A percentile compares a stretch with the other conserved stretches of the same genome.
These are phyloP conservation scores for Cylindrotheca fusiformis DNA, from an alignment of 108 stramenopile species.

Conservation along the genomic window DNA sequence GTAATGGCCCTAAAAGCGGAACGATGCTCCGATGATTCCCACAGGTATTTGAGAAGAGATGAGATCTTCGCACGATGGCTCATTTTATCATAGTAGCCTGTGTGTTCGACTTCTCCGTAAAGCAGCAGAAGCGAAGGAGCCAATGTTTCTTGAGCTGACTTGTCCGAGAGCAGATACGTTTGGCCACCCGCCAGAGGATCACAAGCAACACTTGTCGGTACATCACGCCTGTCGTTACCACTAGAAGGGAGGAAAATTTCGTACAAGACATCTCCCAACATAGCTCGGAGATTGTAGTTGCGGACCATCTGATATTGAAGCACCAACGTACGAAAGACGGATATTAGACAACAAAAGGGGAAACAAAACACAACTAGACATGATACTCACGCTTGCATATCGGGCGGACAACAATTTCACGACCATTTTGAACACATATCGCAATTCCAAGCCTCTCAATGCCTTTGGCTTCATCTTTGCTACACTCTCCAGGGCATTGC, in stretches of 20 bases:
- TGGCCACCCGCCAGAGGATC: slow-evolving; percentile 71
- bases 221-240: slow-evolving; percentile 51
- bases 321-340: neutral
- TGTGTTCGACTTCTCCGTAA: slow-evolving; percentile 97
- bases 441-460: slow-evolving; percentile 59
- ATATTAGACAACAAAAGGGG: neutral
- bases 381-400: slow-evolving; percentile 60
- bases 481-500: slow-evolving; percentile 63
- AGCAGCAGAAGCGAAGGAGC: slow-evolving; percentile 93
- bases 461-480: slow-evolving; percentile 53
- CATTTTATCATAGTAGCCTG: slow-evolving; percentile 95
- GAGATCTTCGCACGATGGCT: slow-evolving; percentile 90
- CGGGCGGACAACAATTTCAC: slow-evolving; percentile 74
- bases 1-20: slow-evolving; percentile 89
- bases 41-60: slow-evolving; percentile 89
- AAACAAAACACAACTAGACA: slow-evolving; percentile 6
- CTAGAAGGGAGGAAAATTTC: slow-evolving; percentile 80
- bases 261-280: slow-evolving; percentile 89
- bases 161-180: slow-evolving; percentile 74
- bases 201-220: slow-evolving; percentile 56
- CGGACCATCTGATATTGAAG: slow-evolving; percentile 53
- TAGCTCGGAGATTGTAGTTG: slow-evolving; percentile 93
- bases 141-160: slow-evolving; percentile 78
- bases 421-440: slow-evolving; percentile 62
- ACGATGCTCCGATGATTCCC: slow-evolving; percentile 90